Conservation (phyloP, 805 yeast genomes). For the Kuraishia cidri region DNA sequence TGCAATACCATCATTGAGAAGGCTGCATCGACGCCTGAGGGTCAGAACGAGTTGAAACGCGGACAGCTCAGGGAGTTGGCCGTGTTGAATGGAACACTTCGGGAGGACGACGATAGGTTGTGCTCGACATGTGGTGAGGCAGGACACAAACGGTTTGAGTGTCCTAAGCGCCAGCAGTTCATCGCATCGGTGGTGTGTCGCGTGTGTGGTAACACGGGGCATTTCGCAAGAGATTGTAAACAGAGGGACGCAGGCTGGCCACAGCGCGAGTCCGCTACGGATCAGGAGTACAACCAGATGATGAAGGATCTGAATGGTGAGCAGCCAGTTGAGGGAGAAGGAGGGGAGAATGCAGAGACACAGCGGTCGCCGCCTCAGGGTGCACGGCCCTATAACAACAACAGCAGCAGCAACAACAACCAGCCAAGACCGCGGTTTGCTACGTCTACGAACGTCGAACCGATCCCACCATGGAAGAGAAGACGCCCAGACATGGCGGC, state of each 20-base stretch:
- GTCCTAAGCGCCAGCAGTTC: constrained; percentile 47
- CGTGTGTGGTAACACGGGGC: constrained; percentile 78
- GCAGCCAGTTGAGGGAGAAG: constrained; percentile 2
- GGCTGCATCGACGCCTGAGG: constrained; percentile 86
- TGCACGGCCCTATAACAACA: too few species aligned
- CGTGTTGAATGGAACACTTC: constrained; percentile 84
- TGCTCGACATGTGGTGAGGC: constrained; percentile 58
- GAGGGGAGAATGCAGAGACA: not conserved
- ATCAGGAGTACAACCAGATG: constrained; percentile 40
- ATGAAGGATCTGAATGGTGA: constrained; percentile 36
- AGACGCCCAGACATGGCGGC: too few species aligned
- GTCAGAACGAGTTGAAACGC: constrained; percentile 85
- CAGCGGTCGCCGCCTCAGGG: constrained; percentile 5
- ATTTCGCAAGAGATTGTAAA: constrained; percentile 81
- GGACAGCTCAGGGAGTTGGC: constrained; percentile 91
- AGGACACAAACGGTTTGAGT: constrained; percentile 58
- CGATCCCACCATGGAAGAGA: not conserved
- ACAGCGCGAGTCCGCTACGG: constrained; percentile 20
- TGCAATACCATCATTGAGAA: constrained; percentile 71
- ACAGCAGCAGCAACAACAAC: too few species aligned
- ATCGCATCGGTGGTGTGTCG: constrained; percentile 58
- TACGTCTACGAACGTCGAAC: too few species aligned
- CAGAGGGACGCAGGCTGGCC: constrained; percentile 13
- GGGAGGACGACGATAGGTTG: constrained; percentile 56
- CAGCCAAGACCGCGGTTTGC: too few species aligned